Base-by-base conservation (phyloP, 495 filamentous ascomycete species). In the Xylaria castorea region DNA sequence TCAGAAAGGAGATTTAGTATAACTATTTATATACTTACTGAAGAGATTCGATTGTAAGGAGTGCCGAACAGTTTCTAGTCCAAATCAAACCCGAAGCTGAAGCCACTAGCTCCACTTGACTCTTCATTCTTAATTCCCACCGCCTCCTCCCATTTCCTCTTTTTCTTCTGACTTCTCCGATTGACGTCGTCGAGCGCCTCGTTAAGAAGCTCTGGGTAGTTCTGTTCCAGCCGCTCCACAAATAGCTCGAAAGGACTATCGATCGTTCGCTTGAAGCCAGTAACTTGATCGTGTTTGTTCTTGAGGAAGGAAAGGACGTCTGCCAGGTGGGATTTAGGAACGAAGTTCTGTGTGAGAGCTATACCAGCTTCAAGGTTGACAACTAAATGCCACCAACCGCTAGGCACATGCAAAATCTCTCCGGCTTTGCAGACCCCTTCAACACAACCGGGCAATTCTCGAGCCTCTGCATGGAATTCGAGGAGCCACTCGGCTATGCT, bases 401-500 rank as follows among this genome's bases (percentile, higher is more conserved):
- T 85, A 2, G 96, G 96, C 42, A 99, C 96, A 78, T 99, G 94
- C 65, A 99, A 80, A 44, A 99, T 92, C 78, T 99, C 96, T 25
- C 96, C 96, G 64, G 91, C 91, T 66, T 82, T 80, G 79, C 96
- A 99, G 44, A 98, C 88, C 0, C 95, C 96, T 82, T 99, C 96
- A 32, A 91, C 81, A 77, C 95, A 98, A 6, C 92, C 94, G 1
- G 89, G 88, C 11, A 91, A 90, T 55, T 85, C 84, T 55, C 96
- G 89, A 22, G 96, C 96, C 75, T 95, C 92, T n/a, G 87, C 87
- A 79, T 99, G 96, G 81, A 98, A 99, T 25, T 90, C 89, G 40
- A 98, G 85, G 5, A 99, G 86, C 93, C 95, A 99, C 81, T 99
- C 96, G 30, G 95, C 93, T 74, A 99, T 97, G 80, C 94, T 97